These are phyloP conservation scores for Panicum miliaceum DNA, from an alignment of 176 grass and related monocot species.

Conservation along the genomic window DNA sequence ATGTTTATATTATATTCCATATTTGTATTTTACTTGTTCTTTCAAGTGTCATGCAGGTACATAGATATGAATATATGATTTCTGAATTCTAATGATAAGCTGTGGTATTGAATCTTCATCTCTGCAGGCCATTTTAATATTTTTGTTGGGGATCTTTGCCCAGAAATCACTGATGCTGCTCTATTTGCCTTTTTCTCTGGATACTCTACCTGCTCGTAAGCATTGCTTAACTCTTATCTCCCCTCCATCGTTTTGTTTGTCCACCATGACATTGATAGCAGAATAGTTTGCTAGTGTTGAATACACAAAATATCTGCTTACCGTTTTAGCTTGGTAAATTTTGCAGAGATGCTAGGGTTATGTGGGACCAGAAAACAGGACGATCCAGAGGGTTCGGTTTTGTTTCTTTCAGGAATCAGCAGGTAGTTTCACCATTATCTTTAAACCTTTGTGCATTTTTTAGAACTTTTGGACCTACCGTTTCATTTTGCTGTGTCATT, in stretches of 20 bases:
- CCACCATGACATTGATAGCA: not conserved
- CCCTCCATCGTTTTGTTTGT: not conserved
- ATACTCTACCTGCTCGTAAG: conserved; percentile 94
- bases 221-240: conserved; percentile 17
- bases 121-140: conserved; percentile 89
- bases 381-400: conserved; percentile 97
- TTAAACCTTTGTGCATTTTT: not conserved
- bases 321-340: conserved; percentile 34
- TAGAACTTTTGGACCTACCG: not conserved
- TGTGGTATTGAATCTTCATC: conserved; percentile 28
- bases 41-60: not conserved
- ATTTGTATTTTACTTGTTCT: conserved; percentile 27
- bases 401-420: conserved; percentile 96
- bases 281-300: conserved; percentile 15
- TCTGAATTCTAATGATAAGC: conserved; percentile 18
- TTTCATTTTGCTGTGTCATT: conserved; percentile 17
- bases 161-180: conserved; percentile 91
- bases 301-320: conserved; percentile 23
- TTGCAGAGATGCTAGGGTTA: conserved; percentile 95
- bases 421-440: conserved; percentile 56
- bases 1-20: conserved; percentile 25
- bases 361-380: conserved; percentile 99
- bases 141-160: conserved; percentile 98
- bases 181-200: conserved; percentile 89
- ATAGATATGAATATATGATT: conserved; percentile 14